Conservation (phyloP, 306 rosid genomes). For the Glycyrrhiza uralensis region DNA sequence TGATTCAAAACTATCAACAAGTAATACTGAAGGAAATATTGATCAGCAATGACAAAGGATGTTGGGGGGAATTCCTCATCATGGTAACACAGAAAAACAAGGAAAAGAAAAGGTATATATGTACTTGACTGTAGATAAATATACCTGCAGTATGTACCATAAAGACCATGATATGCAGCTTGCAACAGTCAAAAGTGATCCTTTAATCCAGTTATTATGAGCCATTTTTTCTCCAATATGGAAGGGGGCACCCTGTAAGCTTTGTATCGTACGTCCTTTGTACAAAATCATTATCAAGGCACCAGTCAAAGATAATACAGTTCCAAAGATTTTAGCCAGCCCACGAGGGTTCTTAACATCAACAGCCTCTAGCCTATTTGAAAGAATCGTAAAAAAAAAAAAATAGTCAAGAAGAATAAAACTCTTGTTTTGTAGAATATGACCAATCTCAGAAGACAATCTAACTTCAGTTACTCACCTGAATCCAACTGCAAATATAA, state of each 20-base stretch:
- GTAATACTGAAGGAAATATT: neutral
- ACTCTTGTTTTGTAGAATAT: neutral
- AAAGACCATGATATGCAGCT: conserved; percentile 50
- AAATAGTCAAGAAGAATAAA: neutral
- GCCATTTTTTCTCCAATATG: conserved; percentile 13
- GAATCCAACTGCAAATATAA: conserved; percentile 36
- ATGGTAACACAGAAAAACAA: neutral
- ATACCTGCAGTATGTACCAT: conserved; percentile 49
- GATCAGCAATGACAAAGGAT: neutral
- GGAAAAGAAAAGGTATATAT: neutral
- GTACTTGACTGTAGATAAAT: neutral
- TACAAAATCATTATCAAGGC: conserved; percentile 33
- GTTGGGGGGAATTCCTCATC: no score
- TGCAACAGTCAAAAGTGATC: conserved; percentile 36
- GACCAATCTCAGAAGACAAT: neutral
- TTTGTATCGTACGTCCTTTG: conserved; percentile 36
- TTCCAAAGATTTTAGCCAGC: conserved; percentile 36
- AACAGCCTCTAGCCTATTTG: conserved; percentile 36
- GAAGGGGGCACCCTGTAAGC: conserved; percentile 22
- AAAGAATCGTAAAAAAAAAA: neutral
- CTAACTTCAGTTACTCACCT: conserved; percentile 18
- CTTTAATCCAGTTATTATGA: conserved; percentile 43
- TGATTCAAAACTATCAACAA: neutral
- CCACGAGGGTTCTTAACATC: conserved; percentile 41
- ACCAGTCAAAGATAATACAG: conserved; percentile 36